phyloP scores from a whole-genome alignment of 1,139 yeast species.

The Taphrina populina region DNA sequence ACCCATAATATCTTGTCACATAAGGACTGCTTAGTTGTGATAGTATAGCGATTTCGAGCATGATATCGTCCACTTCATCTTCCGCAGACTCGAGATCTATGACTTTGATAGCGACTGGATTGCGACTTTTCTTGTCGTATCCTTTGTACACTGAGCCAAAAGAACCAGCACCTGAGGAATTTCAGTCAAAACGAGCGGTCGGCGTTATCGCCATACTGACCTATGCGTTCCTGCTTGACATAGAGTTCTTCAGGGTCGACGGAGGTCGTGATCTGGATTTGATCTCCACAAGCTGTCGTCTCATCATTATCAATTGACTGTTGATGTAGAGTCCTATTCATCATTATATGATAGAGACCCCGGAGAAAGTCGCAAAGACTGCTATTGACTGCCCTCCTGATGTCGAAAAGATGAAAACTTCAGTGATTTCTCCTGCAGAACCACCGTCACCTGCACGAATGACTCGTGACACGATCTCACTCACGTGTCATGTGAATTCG shows the following conservation, averaged over 20 bases:
- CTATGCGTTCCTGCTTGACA: slow-evolving; percentile 29
- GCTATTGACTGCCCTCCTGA: too few species aligned
- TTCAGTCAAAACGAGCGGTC: neutral
- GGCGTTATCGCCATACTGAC: slow-evolving; percentile 4
- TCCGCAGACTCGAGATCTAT: slow-evolving; percentile 70
- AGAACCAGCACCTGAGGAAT: slow-evolving; percentile 69
- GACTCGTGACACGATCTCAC: too few species aligned
- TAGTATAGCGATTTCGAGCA: slow-evolving; percentile 74
- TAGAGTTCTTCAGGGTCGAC: slow-evolving; percentile 77
- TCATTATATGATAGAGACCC: too few species aligned
- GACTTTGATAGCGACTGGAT: slow-evolving; percentile 71
- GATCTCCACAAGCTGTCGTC: too few species aligned
- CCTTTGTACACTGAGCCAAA: slow-evolving; percentile 86
- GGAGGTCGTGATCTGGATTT: neutral
- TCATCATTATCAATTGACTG: too few species aligned
- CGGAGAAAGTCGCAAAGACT: too few species aligned
- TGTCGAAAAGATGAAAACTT: too few species aligned
- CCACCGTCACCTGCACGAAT: too few species aligned
- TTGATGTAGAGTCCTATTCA: too few species aligned
- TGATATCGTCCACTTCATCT: slow-evolving; percentile 66
- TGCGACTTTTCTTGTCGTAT: slow-evolving; percentile 40
- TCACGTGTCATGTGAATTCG: too few species aligned
- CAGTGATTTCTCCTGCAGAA: too few species aligned
- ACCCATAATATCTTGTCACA: slow-evolving; percentile 53
- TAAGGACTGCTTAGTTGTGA: slow-evolving; percentile 63